Conservation (phyloP, 2,329 filamentous ascomycete species). For the Plectosphaerella sp. region DNA sequence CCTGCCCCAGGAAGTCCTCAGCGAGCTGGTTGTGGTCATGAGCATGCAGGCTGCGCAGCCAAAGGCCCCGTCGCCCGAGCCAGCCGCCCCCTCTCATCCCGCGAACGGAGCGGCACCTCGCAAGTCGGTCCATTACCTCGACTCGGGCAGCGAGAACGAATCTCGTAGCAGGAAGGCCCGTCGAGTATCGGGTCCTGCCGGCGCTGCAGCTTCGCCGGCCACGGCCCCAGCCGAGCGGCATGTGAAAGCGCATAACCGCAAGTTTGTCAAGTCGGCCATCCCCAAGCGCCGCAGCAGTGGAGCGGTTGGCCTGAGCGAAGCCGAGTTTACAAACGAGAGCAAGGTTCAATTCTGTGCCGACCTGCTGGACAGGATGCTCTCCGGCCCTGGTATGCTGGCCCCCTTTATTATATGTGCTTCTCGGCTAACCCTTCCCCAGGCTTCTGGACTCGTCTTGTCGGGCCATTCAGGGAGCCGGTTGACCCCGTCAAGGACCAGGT, state of each 20-base stretch:
- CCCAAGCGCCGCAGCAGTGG: constrained; percentile 28
- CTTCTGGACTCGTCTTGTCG: constrained; percentile 63
- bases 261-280: constrained; percentile 20
- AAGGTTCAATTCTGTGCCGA: constrained; percentile 57
- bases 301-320: constrained; percentile 13
- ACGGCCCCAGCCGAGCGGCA: constrained; percentile 9
- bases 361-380: constrained; percentile 55
- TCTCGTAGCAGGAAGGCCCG: constrained; percentile 34
- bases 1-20: constrained; percentile 57
- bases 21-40: constrained; percentile 59
- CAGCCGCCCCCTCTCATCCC: constrained; percentile 13
- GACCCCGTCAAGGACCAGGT: constrained; percentile 52
- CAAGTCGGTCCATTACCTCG: constrained; percentile 47
- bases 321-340: constrained; percentile 9
- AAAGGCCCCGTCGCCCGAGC: constrained; percentile 18
- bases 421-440: constrained; percentile 31
- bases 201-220: constrained; percentile 9
- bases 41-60: constrained; percentile 44
- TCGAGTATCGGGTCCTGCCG: constrained; percentile 31
- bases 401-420: background rate
- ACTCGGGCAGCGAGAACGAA: constrained; percentile 37
- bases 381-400: constrained; percentile 54
- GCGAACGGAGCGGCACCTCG: constrained; percentile 11
- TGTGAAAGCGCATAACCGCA: constrained; percentile 21
- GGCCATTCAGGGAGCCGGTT: constrained; percentile 57